Base-by-base conservation (phyloP, 164 flowering plant species). In the Magnolia changhungtana region DNA sequence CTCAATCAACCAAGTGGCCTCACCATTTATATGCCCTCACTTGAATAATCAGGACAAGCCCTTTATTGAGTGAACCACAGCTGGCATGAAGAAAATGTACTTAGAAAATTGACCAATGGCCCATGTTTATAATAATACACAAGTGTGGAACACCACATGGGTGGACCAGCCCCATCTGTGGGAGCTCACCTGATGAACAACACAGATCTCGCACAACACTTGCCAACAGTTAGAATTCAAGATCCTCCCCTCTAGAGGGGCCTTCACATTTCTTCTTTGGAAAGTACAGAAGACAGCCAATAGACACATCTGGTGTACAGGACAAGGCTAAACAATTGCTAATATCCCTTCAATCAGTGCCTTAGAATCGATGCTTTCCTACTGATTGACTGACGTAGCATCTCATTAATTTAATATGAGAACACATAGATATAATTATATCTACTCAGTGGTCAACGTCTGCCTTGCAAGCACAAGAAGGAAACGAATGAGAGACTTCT, bases 401-500 rank as follows among this genome's bases (percentile, higher is more conserved):
- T 55, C 59, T 55, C 11, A 9, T 16, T 55, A 16, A 16, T 55
- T 13, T 13, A 31, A 27, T 24, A 31, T 14, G 21, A 21, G 20
- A 23, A 19, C 59, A 50, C 2, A 7, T 49, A 50, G 13, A 70
- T 11, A 50, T 50, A 24, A n/a, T n/a, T n/a, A 70, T 6, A 7
- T 70, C n/a, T 19, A 31, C 71, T 31, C 71, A 2, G 82, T 79
- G 61, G 21, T 75, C 31, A 86, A 80, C 72, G 83, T 71, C 59
- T 86, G 86, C 82, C 83, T 91, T 0, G 90, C 91, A 69, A 93
- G 81, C 19, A 78, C 52, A 10, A n/a, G 76, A 24, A 93, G 90
- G 84, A 91, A 91, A 58, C 81, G 86, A 49, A 77, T 81, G 67
- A 93, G 92, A 29, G 89, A 84, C 80, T 77, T 89, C 81, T 84